Conservation (phyloP, 2,329 filamentous ascomycete genomes). For the Ilyonectria destructans region DNA sequence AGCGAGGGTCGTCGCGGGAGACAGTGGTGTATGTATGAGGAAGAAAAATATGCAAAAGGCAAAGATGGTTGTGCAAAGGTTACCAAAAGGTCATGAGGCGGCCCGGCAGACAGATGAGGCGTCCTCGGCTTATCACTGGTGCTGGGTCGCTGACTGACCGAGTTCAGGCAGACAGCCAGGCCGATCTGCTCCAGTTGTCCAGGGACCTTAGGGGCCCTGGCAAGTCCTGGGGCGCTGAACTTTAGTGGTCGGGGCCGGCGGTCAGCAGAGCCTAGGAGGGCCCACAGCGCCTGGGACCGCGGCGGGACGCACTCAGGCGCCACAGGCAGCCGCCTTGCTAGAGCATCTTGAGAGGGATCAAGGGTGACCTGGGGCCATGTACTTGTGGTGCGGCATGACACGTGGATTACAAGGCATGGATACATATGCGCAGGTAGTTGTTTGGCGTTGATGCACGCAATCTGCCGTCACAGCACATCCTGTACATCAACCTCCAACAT, state of each 20-base stretch:
- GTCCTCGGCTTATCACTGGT: slow-evolving; percentile 45
- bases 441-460: slow-evolving; percentile 32
- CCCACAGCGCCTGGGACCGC: not conserved
- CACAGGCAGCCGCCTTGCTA: slow-evolving; percentile 38
- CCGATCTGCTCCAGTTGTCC: slow-evolving; percentile 20
- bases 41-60: slow-evolving; percentile 34
- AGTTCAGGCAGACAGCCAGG: slow-evolving; percentile 44
- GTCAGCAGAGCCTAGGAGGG: slow-evolving; percentile 39
- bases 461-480: slow-evolving; percentile 11
- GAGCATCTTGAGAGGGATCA: not conserved
- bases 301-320: slow-evolving; percentile 34
- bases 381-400: not conserved
- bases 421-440: slow-evolving; percentile 11
- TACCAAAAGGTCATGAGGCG: slow-evolving; percentile 49
- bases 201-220: slow-evolving; percentile 37
- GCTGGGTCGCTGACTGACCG: slow-evolving; percentile 49
- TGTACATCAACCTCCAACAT: slow-evolving; percentile 15
- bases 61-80: slow-evolving; percentile 36
- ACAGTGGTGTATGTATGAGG: slow-evolving; percentile 24
- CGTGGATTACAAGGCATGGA: not conserved
- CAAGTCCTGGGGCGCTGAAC: slow-evolving; percentile 27
- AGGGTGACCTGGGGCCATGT: slow-evolving; percentile 13
- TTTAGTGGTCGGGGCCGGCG: slow-evolving; percentile 36
- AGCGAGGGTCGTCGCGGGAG: slow-evolving; percentile 11
- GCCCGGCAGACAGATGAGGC: slow-evolving; percentile 45